phyloP scores from a whole-genome alignment of 306 rosid genomes.

The Quercus glauca region DNA sequence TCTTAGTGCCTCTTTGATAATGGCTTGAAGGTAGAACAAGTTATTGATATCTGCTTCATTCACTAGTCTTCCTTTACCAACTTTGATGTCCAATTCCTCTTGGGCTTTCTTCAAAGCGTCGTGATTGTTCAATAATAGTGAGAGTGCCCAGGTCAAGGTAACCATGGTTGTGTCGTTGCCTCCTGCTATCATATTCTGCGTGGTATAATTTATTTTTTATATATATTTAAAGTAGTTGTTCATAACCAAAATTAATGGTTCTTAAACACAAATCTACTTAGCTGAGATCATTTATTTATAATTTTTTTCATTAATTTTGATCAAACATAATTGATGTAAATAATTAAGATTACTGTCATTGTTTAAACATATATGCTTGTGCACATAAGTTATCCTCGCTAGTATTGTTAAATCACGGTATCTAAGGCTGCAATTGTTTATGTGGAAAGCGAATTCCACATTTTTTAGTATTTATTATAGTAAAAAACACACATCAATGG shows the following conservation, averaged over 20 bases:
- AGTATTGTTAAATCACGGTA: too few species aligned
- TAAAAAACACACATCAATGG: too few species aligned
- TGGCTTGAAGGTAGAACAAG: slow-evolving; percentile 52
- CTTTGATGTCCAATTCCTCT: slow-evolving; percentile 47
- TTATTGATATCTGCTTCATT: slow-evolving; percentile 44
- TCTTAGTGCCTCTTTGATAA: slow-evolving; percentile 47
- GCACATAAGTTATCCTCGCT: too few species aligned
- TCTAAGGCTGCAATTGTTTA: too few species aligned
- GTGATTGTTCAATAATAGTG: slow-evolving; percentile 35
- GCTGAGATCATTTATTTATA: too few species aligned
- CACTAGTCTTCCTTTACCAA: slow-evolving; percentile 46
- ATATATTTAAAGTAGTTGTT: not conserved
- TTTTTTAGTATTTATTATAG: too few species aligned
- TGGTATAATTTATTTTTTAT: not conserved
- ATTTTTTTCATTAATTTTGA: too few species aligned
- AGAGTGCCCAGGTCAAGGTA: slow-evolving; percentile 41
- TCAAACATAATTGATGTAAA: too few species aligned
- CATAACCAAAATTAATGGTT: not conserved
- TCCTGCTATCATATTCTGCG: slow-evolving; percentile 16
- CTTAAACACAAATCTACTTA: too few species aligned
- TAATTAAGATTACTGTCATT: too few species aligned
- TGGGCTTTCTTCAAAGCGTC: slow-evolving; percentile 26
- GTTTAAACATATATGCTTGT: too few species aligned
- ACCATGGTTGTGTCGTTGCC: slow-evolving; percentile 49
- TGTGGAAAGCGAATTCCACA: too few species aligned